Evolutionary conservation across 2,329 filamentous ascomycete genomes (phyloP).

Genomic region (Trichoderma endophyticum): DNA sequence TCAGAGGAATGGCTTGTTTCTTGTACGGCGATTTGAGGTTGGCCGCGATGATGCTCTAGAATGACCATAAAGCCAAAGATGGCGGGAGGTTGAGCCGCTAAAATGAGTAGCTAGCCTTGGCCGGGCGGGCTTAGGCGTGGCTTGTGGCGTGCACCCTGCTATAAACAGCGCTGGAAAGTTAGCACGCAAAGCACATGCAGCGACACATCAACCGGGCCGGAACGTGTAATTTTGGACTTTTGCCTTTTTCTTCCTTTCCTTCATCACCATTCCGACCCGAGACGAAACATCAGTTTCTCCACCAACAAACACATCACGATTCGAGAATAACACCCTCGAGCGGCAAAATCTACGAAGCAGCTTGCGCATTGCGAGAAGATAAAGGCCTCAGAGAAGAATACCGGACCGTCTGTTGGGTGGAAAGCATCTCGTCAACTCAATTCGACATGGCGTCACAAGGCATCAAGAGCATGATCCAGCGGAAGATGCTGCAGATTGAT

Average conservation of each 20-base stretch:
- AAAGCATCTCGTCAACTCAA: neutral
- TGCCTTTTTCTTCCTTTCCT: neutral
- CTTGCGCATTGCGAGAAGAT: neutral
- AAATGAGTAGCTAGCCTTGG: neutral
- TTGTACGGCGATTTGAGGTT: neutral
- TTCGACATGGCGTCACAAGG: conserved; percentile 34
- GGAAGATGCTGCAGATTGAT: conserved; percentile 98
- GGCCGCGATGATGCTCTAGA: neutral
- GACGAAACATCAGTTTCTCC: neutral
- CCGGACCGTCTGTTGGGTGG: neutral
- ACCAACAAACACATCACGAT: neutral
- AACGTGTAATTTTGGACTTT: neutral
- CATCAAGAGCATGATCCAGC: conserved; percentile 80
- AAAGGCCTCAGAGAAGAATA: no score
- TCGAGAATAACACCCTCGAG: neutral
- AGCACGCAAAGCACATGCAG: neutral
- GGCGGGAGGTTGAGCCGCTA: neutral
- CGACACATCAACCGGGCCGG: neutral
- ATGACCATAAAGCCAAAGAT: neutral
- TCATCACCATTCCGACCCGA: neutral
- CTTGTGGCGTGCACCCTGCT: neutral
- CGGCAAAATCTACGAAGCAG: neutral
- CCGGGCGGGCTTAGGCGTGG: neutral
- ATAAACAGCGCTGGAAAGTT: neutral
- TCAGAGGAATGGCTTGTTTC: neutral